Base-by-base conservation (phyloP, 1,139 yeast species). In the Yamadazyma triangularis region DNA sequence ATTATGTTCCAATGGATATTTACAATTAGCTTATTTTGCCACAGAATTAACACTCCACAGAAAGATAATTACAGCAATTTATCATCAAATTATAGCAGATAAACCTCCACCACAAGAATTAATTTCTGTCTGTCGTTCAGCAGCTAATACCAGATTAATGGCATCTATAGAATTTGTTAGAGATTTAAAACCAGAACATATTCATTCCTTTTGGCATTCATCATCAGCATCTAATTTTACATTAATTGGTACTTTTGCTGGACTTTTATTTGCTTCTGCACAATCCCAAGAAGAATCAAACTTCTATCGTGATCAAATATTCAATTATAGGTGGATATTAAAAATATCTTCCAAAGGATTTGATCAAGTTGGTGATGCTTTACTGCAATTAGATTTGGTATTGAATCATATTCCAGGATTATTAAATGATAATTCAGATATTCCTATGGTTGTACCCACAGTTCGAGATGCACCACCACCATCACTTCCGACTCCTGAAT, bases 121-220 rank as follows among this genome's bases (percentile, higher is more conserved):
- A 33, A 66, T 79, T 3, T 64, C 64, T 26, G 89, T 88, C 2
- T 86, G 96, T 51, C 70, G 95, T 27, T 68, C 80, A 16, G 95
- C 96, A 0, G 96, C 96, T 1, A 77, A 72, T 39, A 82, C 94
- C 2, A 64, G 96, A 44, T 61, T 88, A 11, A 57, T 77, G 12
- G 95, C 95, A 0, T 83, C 95, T 1, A 74, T 86, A 38, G 93
- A 85, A 32, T 85, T 87, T 57, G 81, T 86, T 8, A 61, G 81
- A 34, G 81, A 77, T 36, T 67, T 88, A 47, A 79, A 79, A 43
- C 82, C 83, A 3, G 95, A 86, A 42, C 95, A 87, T 49, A 73
- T 84, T 31, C 88, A 79, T 49, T 77, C 93, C 8, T 87, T 86
- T 55, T 88, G 96, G 96, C 91, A 84, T 54, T 75, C 88, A 2